Evolutionary conservation across 129 eudicot species (phyloP), one percentile per base, ranked within the genome.

Genomic region (Kitagawia praeruptora): DNA sequence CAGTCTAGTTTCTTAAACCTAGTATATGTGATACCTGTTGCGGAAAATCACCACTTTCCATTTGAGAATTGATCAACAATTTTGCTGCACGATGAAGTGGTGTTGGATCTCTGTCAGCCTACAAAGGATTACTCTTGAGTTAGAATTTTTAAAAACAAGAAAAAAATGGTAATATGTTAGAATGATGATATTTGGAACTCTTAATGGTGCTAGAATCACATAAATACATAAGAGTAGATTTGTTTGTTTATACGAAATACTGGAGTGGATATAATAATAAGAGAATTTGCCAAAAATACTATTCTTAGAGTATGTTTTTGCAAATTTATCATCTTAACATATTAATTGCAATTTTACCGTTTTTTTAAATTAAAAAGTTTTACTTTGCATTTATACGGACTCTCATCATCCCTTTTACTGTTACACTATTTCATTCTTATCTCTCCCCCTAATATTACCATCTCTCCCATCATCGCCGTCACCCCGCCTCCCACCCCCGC

Each of bases 31-130:
- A 70, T 86, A 88, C 89, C 92, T 88, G 88, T 78, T 88, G 92
- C 2, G 92, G 89, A 31, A 84, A 88, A 31, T 88, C 92, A n/a
- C 92, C 92, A 78, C 79, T 84, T 84, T 86, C 85, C 64, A 80
- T 64, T 76, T 88, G 92, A 42, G 89, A 86, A 41, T 88, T 88
- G 76, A 88, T 88, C 78, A 88, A 38, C 49, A 86, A 79, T 77
- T 78, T 86, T 45, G 88, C 89, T 56, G 89, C 89, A 11, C 63
- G 78, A 37, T 88, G 88, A 66, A 88, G 80, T 45, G 89, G 92
- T 73, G 83, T 81, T 14, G 86, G 85, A 54, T 88, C 92, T 75
- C 88, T 86, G 42, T 82, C 78, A 12, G 28, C 86, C 92, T 88
- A 49, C 27, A 74, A 56, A 0, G 34, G 39, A 37, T 39, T 58